Evolutionary conservation across 2,329 filamentous ascomycete species (phyloP), one percentile per base, ranked within the genome.

Genomic region (Trichophyton mentagrophytes): DNA sequence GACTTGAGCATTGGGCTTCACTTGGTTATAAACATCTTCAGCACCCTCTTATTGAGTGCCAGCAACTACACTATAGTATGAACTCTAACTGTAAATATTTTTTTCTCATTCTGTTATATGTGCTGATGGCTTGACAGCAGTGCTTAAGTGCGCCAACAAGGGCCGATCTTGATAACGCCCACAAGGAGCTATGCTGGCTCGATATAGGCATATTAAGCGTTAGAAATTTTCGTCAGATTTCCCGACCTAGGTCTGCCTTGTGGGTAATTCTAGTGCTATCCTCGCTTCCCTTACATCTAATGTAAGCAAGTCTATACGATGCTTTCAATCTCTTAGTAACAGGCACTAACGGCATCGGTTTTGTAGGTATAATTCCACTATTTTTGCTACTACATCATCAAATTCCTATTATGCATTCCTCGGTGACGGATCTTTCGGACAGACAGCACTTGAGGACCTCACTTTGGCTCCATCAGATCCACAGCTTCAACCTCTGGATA

Each of bases 21-120:
- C 62, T 22, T 73, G 3, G 49, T 65, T 0, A 73, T 76, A 60
- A 76, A 75, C 51, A 61, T 70, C 8, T 57, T 75, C 5, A 69
- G 68, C 27, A 73, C 70, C 0, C 25, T 68, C 2, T 62, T 74
- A 0, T 65, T 75, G 0, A 65, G 65, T 6, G 68, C 69, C 0
- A 70, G 68, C 33, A 74, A 73, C 58, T 72, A 71, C 64, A 67
- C 65, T 59, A 73, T 74, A 71, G 72, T 75, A 64, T 69, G 65
- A 56, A 60, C 72, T 4, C 62, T 72, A 17, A 25, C 51, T 46
- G 17, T n/a, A 25, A 5, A 47, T 47, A 9, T 25, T 25, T 44
- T 15, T 15, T 44, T 44, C 1, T 17, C 38, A 44, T 44, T 44
- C n/a, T 44, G 7, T 9, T 47, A 20, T 11, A 38, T 38, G 11